Conservation (phyloP, 1,139 yeast genomes). For the Candida mesenterica region DNA sequence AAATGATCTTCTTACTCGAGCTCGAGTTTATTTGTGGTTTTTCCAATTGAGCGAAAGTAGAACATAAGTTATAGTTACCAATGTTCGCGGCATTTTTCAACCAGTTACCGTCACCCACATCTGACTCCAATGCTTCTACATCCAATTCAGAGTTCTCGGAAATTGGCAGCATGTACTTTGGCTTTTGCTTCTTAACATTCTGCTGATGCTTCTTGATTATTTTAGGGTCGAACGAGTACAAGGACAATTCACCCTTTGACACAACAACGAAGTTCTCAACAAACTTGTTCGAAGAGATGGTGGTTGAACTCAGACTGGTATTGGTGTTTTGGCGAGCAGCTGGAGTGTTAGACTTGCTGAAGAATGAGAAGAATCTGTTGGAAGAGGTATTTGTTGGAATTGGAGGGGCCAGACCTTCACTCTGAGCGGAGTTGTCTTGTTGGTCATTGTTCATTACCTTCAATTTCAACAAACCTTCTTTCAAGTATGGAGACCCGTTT, state of each 20-base stretch:
- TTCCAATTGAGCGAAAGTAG: conserved; percentile 48
- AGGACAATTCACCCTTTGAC: conserved; percentile 54
- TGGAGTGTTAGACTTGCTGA: conserved; percentile 16
- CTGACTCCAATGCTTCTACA: conserved; percentile 19
- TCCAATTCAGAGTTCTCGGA: conserved; percentile 17
- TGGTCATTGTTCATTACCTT: conserved; percentile 44
- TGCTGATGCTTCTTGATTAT: conserved; percentile 42
- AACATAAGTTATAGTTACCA: conserved; percentile 49
- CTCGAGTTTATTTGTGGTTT: conserved; percentile 12
- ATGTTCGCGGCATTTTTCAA: conserved; percentile 49
- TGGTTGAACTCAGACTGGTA: conserved; percentile 6
- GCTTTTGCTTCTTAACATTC: conserved; percentile 28
- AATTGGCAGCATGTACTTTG: conserved; percentile 19
- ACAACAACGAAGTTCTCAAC: conserved; percentile 54
- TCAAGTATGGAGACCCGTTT: conserved; percentile 75
- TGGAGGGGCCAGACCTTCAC: conserved; percentile 22
- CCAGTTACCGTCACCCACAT: conserved; percentile 71
- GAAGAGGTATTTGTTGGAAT: conserved; percentile 13
- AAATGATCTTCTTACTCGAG: conserved; percentile 16
- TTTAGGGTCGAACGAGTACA: conserved; percentile 53
- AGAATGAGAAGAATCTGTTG: conserved; percentile 27
- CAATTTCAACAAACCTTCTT: conserved; percentile 67
- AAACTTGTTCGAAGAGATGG: conserved; percentile 29
- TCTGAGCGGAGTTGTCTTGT: conserved; percentile 25
- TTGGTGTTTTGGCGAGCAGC: conserved; percentile 6